Evolutionary conservation across 345 rosid genomes (phyloP).

Genomic region (Eucalyptus victrix): DNA sequence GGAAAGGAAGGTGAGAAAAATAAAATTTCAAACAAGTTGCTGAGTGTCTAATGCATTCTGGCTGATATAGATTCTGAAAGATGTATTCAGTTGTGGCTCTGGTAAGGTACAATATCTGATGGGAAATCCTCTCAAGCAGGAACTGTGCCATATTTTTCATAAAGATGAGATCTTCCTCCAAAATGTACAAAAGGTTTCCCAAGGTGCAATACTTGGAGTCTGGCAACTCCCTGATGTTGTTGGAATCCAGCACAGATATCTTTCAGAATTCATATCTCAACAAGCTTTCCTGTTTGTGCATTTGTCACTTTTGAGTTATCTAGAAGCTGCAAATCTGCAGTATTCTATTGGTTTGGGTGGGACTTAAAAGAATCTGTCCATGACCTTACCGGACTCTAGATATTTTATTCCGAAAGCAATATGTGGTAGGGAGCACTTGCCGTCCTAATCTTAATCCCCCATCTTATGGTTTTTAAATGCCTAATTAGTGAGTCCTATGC

Average conservation of each 20-base stretch:
- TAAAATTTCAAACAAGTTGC: conserved; percentile 27
- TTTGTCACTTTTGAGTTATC: background rate
- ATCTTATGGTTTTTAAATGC: background rate
- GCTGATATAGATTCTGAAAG: background rate
- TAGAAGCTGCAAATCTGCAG: background rate
- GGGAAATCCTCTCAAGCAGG: background rate
- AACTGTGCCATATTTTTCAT: background rate
- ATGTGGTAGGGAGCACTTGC: background rate
- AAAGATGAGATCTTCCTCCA: background rate
- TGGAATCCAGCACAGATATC: background rate
- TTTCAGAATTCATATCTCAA: background rate
- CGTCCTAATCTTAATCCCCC: background rate
- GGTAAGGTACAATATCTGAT: background rate
- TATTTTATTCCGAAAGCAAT: background rate
- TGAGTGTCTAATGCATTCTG: conserved; percentile 14
- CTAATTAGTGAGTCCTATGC: background rate
- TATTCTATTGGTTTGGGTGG: background rate
- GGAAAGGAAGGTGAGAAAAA: conserved; percentile 20
- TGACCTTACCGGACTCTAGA: background rate
- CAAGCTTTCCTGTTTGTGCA: background rate
- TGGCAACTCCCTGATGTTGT: background rate
- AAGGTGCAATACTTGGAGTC: background rate
- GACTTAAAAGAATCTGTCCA: background rate
- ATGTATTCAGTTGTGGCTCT: background rate
- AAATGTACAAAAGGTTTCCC: background rate